Evolutionary conservation across 176 grass and related monocot species (phyloP), one percentile per base, ranked within the genome.

Genomic region (Triticum turgidum): DNA sequence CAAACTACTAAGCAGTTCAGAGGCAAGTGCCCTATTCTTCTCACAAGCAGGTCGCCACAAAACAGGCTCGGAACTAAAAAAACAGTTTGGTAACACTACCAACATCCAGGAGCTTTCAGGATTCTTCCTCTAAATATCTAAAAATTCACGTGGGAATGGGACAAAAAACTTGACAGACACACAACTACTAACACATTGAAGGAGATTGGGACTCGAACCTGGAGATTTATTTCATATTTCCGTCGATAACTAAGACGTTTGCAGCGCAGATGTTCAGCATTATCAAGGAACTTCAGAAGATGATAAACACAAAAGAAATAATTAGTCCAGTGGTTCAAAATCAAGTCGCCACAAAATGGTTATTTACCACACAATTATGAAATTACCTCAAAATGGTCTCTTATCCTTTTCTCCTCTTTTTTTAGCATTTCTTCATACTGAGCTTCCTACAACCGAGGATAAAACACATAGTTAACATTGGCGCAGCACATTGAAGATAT

Each of bases 241-340:
- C 14, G 1, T 52, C 6, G 17, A 58, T 58, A 58, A 58, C 7
- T 58, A 58, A 21, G 52, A 58, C 0, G 18, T 58, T 58, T 73
- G 2, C 13, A 3, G 39, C 21, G 38, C 4, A 6, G 0, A 13
- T 73, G 44, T 14, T 5, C 39, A 44, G 1, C 9, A 6, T 41
- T 4, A 2, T 73, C 38, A 45, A 72, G 1, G 37, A 22, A 71
- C 67, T 70, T 70, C 1, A 38, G 34, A 70, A 70, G 18, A 70
- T 52, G 49, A 52, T 38, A 70, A 70, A 70, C 67, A 37, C 33
- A 70, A 37, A 70, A 70, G 17, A 70, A 70, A 70, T 70, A 70
- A 70, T 71, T 71, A 71, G 8, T 52, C 49, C 39, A 41, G 20
- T 22, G 69, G 68, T 52, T 52, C 49, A 52, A 17, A 52, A 52